A percentile compares a stretch with the other conserved stretches of the same genome.
Evolutionary conservation across 257 asterid species (phyloP).

Genomic region (Solanum medicagineum): DNA sequence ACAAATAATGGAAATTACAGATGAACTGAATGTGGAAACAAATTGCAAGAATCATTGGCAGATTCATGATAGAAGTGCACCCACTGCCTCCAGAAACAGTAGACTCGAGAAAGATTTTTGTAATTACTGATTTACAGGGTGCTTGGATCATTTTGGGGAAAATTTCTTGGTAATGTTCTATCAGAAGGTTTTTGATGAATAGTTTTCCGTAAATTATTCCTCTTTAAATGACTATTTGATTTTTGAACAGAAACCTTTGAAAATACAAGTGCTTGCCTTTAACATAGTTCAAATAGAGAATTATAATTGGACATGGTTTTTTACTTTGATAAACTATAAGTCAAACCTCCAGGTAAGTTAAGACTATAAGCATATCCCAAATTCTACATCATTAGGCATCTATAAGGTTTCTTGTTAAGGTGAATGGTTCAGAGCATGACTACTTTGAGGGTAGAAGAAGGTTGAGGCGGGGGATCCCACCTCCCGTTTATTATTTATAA

Average conservation of each 20-base stretch:
- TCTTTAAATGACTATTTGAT: neutral
- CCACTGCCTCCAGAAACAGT: neutral
- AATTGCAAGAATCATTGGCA: neutral
- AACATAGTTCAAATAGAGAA: neutral
- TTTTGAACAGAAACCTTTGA: neutral
- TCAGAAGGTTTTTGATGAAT: neutral
- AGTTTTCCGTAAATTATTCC: neutral
- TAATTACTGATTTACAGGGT: neutral
- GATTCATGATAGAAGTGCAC: neutral
- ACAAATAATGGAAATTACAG: neutral
- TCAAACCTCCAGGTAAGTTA: neutral
- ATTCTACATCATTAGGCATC: neutral
- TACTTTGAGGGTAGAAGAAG: too few relatives aligned
- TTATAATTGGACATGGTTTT: neutral
- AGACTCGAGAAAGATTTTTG: neutral
- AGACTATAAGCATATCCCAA: neutral
- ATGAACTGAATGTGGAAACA: neutral
- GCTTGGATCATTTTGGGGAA: neutral
- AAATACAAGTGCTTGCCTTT: neutral
- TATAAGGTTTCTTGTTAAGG: too few relatives aligned
- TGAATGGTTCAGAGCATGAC: too few relatives aligned
- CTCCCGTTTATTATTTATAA: too few relatives aligned
- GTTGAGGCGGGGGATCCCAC: too few relatives aligned
- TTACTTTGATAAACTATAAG: neutral
- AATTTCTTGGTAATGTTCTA: neutral